Base-by-base conservation (phyloP, 306 rosid species). In the Myrica gale region DNA sequence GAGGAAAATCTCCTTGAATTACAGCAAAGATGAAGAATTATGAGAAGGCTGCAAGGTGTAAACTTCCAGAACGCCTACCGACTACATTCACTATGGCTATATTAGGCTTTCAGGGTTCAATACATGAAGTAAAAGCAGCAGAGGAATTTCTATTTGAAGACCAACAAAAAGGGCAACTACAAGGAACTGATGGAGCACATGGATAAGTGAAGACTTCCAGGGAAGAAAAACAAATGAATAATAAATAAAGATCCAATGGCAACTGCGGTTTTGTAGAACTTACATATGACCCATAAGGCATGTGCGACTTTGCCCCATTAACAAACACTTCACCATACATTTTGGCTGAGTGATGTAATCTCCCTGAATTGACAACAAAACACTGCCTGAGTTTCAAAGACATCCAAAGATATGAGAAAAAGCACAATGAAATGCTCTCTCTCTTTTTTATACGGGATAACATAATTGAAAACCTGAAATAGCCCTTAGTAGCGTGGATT, bases 211-310 rank as follows among this genome's bases (percentile, higher is more conserved):
- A 66, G n/a, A 66, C 4, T 7, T n/a, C 6, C 70, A 4, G 16
- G 50, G 21, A n/a, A n/a, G 20, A 42, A 66, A 42, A 62, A 26
- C 52, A 58, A 45, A 66, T 76, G 37, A 32, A 52, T 56, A 53
- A 74, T 51, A 77, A 58, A 54, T 73, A 57, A 57, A 82, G 43
- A 74, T n/a, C 45, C 51, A 67, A 73, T 68, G 46, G 56, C 17
- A 26, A 53, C 71, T 74, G 62, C 57, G 76, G 56, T 44, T 20
- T 16, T 39, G 16, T 17, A 44, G 75, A 80, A 89, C 97, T 92
- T 82, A 96, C 99, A 79, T 88, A 96, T 62, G 98, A 92, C 46
- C 99, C 99, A 76, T 96, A 92, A 0, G 96, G 91, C 89, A 90
- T 83, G 71, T 78, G 85, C 0, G 79, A 84, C 78, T 87, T 92